Conservation (phyloP, 176 grass and related monocot genomes). For the Oryza officinalis region DNA sequence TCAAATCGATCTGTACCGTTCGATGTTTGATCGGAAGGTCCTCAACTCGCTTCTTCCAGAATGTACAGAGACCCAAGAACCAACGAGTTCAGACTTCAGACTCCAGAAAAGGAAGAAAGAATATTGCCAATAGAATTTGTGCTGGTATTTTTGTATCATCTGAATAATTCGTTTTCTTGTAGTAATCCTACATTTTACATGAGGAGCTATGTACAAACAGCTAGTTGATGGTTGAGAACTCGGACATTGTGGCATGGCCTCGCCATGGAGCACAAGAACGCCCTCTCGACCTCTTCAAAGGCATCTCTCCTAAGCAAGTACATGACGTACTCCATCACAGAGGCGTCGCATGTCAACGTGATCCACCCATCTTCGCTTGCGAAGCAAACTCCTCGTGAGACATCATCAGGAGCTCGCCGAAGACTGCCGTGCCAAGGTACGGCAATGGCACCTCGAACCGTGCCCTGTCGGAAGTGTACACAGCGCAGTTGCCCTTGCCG, state of each 20-base stretch:
- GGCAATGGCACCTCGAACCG: slow-evolving; percentile 32
- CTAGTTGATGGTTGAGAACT: background rate
- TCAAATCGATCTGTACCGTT: too few relatives aligned
- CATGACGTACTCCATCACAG: slow-evolving; percentile 21
- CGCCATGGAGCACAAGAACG: slow-evolving; percentile 6
- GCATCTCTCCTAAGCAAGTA: slow-evolving; percentile 4
- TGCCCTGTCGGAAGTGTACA: slow-evolving; percentile 2
- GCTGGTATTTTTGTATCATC: too few relatives aligned
- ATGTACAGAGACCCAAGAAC: too few relatives aligned
- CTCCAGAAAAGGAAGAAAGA: too few relatives aligned
- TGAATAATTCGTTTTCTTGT: background rate
- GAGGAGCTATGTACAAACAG: slow-evolving; percentile 11
- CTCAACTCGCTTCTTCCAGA: too few relatives aligned
- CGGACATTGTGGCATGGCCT: background rate
- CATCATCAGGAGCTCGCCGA: slow-evolving; percentile 28
- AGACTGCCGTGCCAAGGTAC: background rate
- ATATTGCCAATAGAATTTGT: too few relatives aligned
- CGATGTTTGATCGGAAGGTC: too few relatives aligned
- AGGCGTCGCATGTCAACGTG: slow-evolving; percentile 15
- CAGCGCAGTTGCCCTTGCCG: slow-evolving; percentile 22
- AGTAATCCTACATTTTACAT: background rate
- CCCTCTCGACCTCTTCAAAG: slow-evolving; percentile 24
- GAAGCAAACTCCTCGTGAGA: slow-evolving; percentile 38
- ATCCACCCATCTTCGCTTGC: background rate
- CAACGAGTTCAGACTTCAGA: too few relatives aligned